Evolutionary conservation across 148 eudicot genomes (phyloP).

Genomic region (Rhododendron ferrugineum): DNA sequence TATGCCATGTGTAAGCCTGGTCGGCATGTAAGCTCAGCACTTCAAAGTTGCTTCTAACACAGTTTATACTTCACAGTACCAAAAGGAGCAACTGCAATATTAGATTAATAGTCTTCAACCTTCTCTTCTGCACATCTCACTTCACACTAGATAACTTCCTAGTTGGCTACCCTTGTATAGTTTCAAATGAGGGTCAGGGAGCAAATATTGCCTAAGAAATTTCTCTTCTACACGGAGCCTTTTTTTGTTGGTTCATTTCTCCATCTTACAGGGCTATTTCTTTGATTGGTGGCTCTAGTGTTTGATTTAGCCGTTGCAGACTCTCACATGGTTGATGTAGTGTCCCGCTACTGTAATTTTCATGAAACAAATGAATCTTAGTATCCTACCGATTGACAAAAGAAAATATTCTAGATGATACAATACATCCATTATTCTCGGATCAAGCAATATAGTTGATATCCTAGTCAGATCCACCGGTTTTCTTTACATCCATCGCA

Average conservation of each 20-base stretch:
- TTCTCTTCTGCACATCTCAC: neutral
- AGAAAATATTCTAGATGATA: neutral
- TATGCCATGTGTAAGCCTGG: neutral
- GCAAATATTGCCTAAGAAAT: neutral
- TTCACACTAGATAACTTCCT: neutral
- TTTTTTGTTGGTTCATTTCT: neutral
- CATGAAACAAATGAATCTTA: neutral
- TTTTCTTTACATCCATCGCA: neutral
- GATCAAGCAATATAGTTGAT: neutral
- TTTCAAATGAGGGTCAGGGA: neutral
- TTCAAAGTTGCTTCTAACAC: neutral
- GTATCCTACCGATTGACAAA: neutral
- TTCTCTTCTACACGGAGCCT: neutral
- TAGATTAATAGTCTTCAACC: neutral
- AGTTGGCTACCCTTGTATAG: neutral
- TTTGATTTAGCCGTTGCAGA: neutral
- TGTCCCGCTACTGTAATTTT: neutral
- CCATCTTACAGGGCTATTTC: neutral
- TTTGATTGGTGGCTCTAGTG: neutral
- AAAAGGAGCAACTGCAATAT: neutral
- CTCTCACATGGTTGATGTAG: neutral
- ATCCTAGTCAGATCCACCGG: neutral
- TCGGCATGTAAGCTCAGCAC: neutral
- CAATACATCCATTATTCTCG: neutral
- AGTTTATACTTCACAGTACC: neutral